Evolutionary conservation across 345 rosid genomes (phyloP).

Genomic region (Gynandropsis gynandra): DNA sequence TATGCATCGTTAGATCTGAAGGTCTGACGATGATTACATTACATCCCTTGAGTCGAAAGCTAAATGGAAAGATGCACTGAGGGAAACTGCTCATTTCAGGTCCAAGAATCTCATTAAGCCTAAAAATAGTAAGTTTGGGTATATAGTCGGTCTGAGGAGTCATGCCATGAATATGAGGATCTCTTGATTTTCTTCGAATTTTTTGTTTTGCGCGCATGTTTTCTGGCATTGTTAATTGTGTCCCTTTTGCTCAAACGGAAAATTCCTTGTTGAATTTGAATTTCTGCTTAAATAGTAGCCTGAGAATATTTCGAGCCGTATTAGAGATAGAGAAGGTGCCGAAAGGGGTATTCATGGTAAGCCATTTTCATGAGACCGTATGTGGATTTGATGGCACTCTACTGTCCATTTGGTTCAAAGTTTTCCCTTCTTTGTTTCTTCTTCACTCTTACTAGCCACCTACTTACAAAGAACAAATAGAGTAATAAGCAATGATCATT

Average conservation of each 20-base stretch:
- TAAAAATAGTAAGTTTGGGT: background rate
- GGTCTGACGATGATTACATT: background rate
- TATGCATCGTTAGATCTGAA: slow-evolving; percentile 8
- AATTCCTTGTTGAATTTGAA: too few species aligned
- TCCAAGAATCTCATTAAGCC: background rate
- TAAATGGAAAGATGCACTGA: background rate
- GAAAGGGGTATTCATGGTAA: too few species aligned
- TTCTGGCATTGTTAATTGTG: background rate
- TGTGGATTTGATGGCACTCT: too few species aligned
- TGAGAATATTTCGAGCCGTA: too few species aligned
- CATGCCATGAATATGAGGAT: background rate
- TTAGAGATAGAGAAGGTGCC: too few species aligned
- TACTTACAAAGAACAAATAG: background rate
- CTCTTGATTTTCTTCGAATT: too few species aligned
- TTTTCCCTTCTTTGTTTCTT: background rate
- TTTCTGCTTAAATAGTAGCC: too few species aligned
- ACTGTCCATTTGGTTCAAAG: background rate
- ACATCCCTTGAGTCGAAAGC: background rate
- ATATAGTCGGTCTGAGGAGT: background rate
- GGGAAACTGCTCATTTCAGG: background rate
- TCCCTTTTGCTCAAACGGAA: background rate
- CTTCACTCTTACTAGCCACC: background rate
- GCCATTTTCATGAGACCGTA: too few species aligned
- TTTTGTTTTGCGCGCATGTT: too few species aligned
- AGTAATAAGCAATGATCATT: too few species aligned